Base-by-base conservation (phyloP, 441 rosid species). In the Populus hybrid region DNA sequence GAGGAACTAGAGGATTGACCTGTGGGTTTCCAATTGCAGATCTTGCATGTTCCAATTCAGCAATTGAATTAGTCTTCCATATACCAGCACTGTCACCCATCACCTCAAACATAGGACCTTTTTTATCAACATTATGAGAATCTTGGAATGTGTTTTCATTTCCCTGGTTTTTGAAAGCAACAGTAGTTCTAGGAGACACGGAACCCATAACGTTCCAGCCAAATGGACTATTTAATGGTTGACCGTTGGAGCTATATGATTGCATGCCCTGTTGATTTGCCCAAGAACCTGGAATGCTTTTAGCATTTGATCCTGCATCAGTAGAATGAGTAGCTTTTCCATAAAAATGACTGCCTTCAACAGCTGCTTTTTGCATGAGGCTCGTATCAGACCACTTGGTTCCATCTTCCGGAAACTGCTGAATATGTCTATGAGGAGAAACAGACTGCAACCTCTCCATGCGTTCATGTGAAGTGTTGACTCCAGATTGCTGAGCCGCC, bases 1-100 rank as follows among this genome's bases (percentile, higher is more conserved):
- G 95, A n/a, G 92, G 97, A 71, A 85, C 97, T 78, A 93, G 85
- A 77, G 87, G 96, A 59, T 68, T 82, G 20, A 78, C 70, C 66
- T 70, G 82, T 11, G 84, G 73, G 76, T 81, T 80, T 65, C 82
- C 84, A 42, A 69, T 34, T 36, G 75, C 61, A 76, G 86, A 78
- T 68, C 76, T 80, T 57, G 77, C 69, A 66, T 76, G 84, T 83
- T 88, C 89, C 24, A 76, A 21, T 10, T 68, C 85, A 67, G 69
- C 74, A 83, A 79, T 34, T 70, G 87, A 79, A 81, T 76, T 87
- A 78, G 78, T 72, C 83, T 85, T 89, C 87, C 87, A 81, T 40
- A 79, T 73, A 78, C 82, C 87, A 86, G 84, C 76, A 73, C 86
- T 82, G 83, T 77, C 86, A 76, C 82, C 84, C 77, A 76, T 78